Percentiles rank a stretch among this genome's conserved stretches.
phyloP scores from a whole-genome alignment of 2,329 filamentous ascomycete species.

The Colletotrichum zoysiae region DNA sequence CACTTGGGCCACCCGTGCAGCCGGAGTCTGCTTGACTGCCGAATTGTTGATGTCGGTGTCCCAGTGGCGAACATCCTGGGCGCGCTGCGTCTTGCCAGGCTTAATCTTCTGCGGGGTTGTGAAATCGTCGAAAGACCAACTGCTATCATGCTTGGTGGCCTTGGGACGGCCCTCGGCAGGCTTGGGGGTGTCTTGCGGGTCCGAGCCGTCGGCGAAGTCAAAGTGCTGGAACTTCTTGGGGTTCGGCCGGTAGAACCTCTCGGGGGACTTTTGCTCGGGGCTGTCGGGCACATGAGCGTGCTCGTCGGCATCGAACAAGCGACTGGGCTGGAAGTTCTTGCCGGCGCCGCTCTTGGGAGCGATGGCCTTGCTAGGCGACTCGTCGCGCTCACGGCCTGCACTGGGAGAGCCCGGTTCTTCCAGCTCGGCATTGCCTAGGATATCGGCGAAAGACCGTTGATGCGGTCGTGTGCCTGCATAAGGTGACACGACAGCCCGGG shows the following conservation, averaged over 20 bases:
- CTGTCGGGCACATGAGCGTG: slow-evolving; percentile 56
- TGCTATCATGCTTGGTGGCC: slow-evolving; percentile 73
- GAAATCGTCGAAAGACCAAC: slow-evolving; percentile 93
- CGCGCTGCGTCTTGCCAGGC: slow-evolving; percentile 69
- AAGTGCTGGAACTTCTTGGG: slow-evolving; percentile 89
- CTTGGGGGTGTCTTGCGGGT: slow-evolving; percentile 61
- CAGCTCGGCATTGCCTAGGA: slow-evolving; percentile 68
- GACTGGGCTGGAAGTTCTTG: slow-evolving; percentile 73
- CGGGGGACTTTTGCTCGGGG: slow-evolving; percentile 56
- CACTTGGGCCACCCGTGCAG: slow-evolving; percentile 66
- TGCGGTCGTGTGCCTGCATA: slow-evolving; percentile 70
- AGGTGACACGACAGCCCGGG: slow-evolving; percentile 65
- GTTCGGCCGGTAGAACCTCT: slow-evolving; percentile 72
- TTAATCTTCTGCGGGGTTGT: slow-evolving; percentile 81
- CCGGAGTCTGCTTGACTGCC: slow-evolving; percentile 65
- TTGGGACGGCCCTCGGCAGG: slow-evolving; percentile 60
- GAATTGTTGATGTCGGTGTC: slow-evolving; percentile 75
- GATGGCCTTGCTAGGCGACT: slow-evolving; percentile 59
- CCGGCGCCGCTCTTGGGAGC: slow-evolving; percentile 66
- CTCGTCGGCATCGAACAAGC: slow-evolving; percentile 71
- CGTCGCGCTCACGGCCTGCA: slow-evolving; percentile 64
- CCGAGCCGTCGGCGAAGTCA: slow-evolving; percentile 78
- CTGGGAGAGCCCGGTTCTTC: slow-evolving; percentile 53
- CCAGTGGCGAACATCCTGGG: slow-evolving; percentile 83
- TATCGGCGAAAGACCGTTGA: slow-evolving; percentile 80